Conservation (phyloP, 805 yeast species). For the Pichia nakasei region DNA sequence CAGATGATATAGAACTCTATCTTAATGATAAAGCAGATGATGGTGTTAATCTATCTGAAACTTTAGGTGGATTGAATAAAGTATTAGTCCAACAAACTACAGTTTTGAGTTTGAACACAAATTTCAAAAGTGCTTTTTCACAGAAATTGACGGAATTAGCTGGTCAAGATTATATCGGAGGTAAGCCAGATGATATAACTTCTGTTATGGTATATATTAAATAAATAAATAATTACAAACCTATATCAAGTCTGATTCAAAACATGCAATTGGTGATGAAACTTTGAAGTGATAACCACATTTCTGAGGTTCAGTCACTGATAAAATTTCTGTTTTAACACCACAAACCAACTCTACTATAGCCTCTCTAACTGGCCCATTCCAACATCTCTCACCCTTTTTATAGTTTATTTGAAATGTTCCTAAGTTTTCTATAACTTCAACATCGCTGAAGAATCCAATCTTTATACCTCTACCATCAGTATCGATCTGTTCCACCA, state of each 20-base stretch:
- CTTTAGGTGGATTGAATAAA: slow-evolving; percentile 31
- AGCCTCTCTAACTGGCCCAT: slow-evolving; percentile 80
- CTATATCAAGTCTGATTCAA: slow-evolving; percentile 12
- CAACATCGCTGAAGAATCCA: slow-evolving; percentile 32
- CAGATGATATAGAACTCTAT: slow-evolving; percentile 62
- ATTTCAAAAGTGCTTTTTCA: slow-evolving; percentile 78
- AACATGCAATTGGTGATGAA: slow-evolving; percentile 40
- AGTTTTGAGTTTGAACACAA: slow-evolving; percentile 59
- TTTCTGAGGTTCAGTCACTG: slow-evolving; percentile 81
- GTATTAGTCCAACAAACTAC: slow-evolving; percentile 62
- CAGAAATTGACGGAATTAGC: slow-evolving; percentile 61
- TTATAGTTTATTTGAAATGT: slow-evolving; percentile 29
- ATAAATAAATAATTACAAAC: slow-evolving; percentile 6
- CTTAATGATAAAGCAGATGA: slow-evolving; percentile 43
- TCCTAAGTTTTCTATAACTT: slow-evolving; percentile 9
- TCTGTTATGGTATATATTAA: slow-evolving; percentile 62
- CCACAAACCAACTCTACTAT: slow-evolving; percentile 63
- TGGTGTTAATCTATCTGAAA: slow-evolving; percentile 8
- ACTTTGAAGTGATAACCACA: slow-evolving; percentile 62
- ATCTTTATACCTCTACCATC: slow-evolving; percentile 39
- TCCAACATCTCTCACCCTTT: slow-evolving; percentile 83
- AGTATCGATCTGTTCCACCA: slow-evolving; percentile 45
- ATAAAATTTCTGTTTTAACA: slow-evolving; percentile 38
- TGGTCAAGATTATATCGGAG: slow-evolving; percentile 71
- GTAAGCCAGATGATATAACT: slow-evolving; percentile 93